phyloP scores from a whole-genome alignment of 805 yeast genomes.

The Torulaspora gathmanii region DNA sequence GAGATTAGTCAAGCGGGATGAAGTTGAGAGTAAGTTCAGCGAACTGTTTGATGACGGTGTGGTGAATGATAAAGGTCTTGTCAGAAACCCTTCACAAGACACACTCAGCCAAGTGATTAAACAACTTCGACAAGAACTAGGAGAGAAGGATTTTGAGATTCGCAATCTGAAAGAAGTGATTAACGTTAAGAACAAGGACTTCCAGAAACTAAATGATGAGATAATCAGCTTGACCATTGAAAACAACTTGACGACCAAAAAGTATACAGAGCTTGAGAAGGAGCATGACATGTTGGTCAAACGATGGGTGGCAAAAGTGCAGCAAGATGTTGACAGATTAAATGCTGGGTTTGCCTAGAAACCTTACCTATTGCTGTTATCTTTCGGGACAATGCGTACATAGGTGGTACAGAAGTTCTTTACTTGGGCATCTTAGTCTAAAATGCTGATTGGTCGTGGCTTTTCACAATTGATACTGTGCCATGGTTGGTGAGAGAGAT shows the following conservation, averaged over 20 bases:
- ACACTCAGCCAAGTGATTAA: conserved; percentile 5
- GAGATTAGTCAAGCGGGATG: conserved; percentile 19
- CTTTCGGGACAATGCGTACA: neutral
- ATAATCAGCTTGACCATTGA: conserved; percentile 58
- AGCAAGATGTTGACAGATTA: conserved; percentile 54
- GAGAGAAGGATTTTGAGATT: conserved; percentile 25
- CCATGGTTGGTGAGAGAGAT: no score
- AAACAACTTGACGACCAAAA: conserved; percentile 36
- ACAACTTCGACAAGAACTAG: conserved; percentile 18
- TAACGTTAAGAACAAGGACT: conserved; percentile 48
- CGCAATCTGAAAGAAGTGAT: conserved; percentile 28
- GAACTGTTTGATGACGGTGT: conserved; percentile 19
- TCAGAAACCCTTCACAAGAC: conserved; percentile 1
- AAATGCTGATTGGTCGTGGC: no score
- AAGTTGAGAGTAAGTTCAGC: conserved; percentile 18
- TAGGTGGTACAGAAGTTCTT: no score
- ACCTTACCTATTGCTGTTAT: neutral
- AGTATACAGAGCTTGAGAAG: conserved; percentile 36
- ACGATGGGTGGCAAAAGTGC: conserved; percentile 57
- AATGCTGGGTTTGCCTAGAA: conserved; percentile 32
- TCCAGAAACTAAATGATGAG: conserved; percentile 64
- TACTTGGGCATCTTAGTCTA: no score
- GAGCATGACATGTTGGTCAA: conserved; percentile 51
- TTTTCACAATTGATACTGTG: no score
- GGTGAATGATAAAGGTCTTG: neutral